A percentile compares a stretch with the other conserved stretches of the same genome.
phyloP scores from a whole-genome alignment of 371 early-diverging fungal species.

The Rhizopus stolonifer region DNA sequence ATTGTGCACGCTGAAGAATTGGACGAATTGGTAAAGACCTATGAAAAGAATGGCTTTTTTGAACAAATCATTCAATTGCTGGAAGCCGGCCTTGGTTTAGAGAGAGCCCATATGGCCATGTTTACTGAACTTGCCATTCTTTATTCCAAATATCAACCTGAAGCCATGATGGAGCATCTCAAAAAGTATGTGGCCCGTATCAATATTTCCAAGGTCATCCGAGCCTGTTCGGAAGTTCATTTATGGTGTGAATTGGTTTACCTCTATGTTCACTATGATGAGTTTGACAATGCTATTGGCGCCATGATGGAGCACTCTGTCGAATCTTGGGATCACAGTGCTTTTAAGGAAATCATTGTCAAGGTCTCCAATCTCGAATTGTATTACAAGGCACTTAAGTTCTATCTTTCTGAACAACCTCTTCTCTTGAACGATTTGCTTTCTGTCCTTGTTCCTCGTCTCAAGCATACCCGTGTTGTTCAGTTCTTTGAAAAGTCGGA shows the following conservation, averaged over 20 bases:
- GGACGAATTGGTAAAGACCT: conserved; percentile 79
- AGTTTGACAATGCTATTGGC: conserved; percentile 93
- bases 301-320: conserved; percentile 92
- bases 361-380: conserved; percentile 96
- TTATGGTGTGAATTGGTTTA: conserved; percentile 96
- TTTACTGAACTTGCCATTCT: conserved; percentile 96
- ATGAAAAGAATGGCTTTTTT: conserved; percentile 87
- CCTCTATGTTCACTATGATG: conserved; percentile 96
- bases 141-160: conserved; percentile 93
- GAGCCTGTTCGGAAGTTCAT: conserved; percentile 90
- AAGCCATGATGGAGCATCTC: conserved; percentile 93
- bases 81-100: conserved; percentile 93
- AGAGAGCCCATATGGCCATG: conserved; percentile 99
- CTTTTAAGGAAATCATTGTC: conserved; percentile 93
- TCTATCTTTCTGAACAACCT: conserved; percentile 96
- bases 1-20: conserved; percentile 97
- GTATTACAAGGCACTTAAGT: conserved; percentile 94
- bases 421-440: conserved; percentile 89
- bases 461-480: conserved; percentile 96
- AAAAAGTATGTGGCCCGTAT: conserved; percentile 94
- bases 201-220: conserved; percentile 98
- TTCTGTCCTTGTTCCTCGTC: conserved; percentile 80
- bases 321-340: conserved; percentile 93
- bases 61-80: conserved; percentile 87
- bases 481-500: conserved; percentile 94